Evolutionary conservation across 2,329 filamentous ascomycete genomes (phyloP).

Genomic region (Xylariaceae sp.): DNA sequence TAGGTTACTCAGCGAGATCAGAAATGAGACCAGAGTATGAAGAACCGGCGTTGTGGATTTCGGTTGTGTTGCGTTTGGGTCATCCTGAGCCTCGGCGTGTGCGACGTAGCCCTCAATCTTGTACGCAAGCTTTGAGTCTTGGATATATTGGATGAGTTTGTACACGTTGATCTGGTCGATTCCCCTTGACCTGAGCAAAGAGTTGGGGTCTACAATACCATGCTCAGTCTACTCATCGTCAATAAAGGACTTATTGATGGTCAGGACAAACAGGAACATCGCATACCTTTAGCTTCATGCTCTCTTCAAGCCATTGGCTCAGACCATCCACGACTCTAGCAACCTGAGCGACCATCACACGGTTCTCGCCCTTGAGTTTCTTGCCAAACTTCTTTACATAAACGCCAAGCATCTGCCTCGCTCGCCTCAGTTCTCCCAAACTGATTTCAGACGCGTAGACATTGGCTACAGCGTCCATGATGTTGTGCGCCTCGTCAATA

Average conservation of each 20-base stretch:
- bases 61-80: slow-evolving; percentile 15
- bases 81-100: slow-evolving; percentile 48
- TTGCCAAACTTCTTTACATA: slow-evolving; percentile 89
- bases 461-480: slow-evolving; percentile 89
- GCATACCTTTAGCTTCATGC: slow-evolving; percentile 44
- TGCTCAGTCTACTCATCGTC: slow-evolving; percentile 40
- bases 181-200: slow-evolving; percentile 75
- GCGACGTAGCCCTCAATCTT: slow-evolving; percentile 89
- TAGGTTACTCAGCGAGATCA: slow-evolving; percentile 81
- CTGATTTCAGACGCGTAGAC: slow-evolving; percentile 79
- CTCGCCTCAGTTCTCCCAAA: slow-evolving; percentile 66
- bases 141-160: slow-evolving; percentile 81
- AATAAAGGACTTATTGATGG: too few relatives aligned
- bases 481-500: slow-evolving; percentile 94
- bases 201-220: slow-evolving; percentile 65
- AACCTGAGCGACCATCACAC: slow-evolving; percentile 85
- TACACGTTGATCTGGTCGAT: slow-evolving; percentile 95
- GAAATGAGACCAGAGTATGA: slow-evolving; percentile 56
- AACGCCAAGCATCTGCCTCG: slow-evolving; percentile 68
- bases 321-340: slow-evolving; percentile 80
- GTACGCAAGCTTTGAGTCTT: slow-evolving; percentile 86
- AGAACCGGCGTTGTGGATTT: slow-evolving; percentile 48
- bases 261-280: not conserved
- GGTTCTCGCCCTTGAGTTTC: slow-evolving; percentile 82
- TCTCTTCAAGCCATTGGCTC: slow-evolving; percentile 59